Evolutionary conservation across 2,329 filamentous ascomycete species (phyloP).

Genomic region (Aureobasidium sp.): DNA sequence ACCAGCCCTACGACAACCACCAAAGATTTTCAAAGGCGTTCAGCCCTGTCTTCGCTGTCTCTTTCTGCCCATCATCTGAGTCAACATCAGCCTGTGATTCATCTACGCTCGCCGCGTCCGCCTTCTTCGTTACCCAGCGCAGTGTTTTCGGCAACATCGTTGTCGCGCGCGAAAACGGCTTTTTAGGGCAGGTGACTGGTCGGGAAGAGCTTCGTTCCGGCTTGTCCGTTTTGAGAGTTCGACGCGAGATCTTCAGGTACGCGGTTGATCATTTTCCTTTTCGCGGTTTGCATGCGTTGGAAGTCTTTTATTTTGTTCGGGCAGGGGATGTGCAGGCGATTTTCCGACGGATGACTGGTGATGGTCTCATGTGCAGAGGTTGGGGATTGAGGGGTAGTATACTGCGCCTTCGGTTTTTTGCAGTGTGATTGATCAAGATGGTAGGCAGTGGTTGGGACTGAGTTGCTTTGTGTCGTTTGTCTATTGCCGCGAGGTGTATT

Average conservation of each 20-base stretch:
- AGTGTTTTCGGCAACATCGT: background rate
- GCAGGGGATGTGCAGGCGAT: background rate
- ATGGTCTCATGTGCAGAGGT: background rate
- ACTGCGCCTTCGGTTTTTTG: background rate
- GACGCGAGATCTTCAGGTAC: background rate
- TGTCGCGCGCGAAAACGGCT: background rate
- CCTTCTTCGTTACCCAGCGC: background rate
- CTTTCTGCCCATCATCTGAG: background rate
- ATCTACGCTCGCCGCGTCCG: background rate
- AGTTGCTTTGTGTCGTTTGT: background rate
- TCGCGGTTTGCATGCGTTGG: background rate
- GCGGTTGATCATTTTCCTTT: constrained; percentile 3
- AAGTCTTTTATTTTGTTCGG: background rate
- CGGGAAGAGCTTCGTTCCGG: background rate
- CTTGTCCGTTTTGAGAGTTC: background rate
- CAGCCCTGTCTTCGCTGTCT: background rate
- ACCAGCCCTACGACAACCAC: background rate
- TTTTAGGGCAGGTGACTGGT: background rate
- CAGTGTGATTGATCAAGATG: background rate
- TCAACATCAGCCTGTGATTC: background rate
- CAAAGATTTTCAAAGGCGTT: background rate
- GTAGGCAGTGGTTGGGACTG: no score
- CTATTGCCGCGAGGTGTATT: background rate
- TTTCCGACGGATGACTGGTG: no score
- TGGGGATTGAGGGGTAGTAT: background rate